These are phyloP conservation scores for Blastosporella zonata DNA, from an alignment of 1,284 basidiomycete genomes.

Conservation along the genomic window DNA sequence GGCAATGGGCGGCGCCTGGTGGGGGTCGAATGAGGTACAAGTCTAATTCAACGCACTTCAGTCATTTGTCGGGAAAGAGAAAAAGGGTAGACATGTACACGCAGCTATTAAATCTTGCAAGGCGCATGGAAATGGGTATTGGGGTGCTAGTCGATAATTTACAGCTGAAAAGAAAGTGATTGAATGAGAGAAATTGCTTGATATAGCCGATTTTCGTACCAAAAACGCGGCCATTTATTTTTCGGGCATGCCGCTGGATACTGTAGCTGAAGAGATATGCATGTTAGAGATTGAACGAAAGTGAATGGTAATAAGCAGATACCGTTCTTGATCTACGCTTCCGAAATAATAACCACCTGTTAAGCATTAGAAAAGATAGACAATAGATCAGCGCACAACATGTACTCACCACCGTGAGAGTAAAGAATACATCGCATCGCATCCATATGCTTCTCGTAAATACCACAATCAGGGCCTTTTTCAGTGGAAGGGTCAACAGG, in stretches of 20 bases:
- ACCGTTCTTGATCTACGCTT: slow-evolving; percentile 77
- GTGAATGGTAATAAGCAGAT: slow-evolving; percentile 6
- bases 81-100: slow-evolving; percentile 44
- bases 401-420: slow-evolving; percentile 66
- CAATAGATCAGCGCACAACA: background rate
- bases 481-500: slow-evolving; percentile 12
- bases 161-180: slow-evolving; percentile 50
- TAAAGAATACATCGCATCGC: slow-evolving; percentile 85
- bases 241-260: slow-evolving; percentile 85
- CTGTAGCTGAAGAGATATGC: slow-evolving; percentile 51
- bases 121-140: slow-evolving; percentile 96
- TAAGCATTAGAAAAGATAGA: slow-evolving; percentile 6
- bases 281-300: background rate
- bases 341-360: slow-evolving; percentile 81
- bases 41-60: slow-evolving; percentile 31
- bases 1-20: slow-evolving; percentile 66
- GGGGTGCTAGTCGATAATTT: slow-evolving; percentile 88
- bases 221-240: slow-evolving; percentile 87
- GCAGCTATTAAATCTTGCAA: slow-evolving; percentile 86
- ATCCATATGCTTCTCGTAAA: slow-evolving; percentile 74
- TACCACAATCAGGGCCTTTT: slow-evolving; percentile 26
- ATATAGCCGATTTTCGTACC: slow-evolving; percentile 39
- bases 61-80: background rate
- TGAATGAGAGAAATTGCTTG: background rate
- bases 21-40: slow-evolving; percentile 60